Base-by-base conservation (phyloP, 306 rosid genomes). In the Rosa chinensis region DNA sequence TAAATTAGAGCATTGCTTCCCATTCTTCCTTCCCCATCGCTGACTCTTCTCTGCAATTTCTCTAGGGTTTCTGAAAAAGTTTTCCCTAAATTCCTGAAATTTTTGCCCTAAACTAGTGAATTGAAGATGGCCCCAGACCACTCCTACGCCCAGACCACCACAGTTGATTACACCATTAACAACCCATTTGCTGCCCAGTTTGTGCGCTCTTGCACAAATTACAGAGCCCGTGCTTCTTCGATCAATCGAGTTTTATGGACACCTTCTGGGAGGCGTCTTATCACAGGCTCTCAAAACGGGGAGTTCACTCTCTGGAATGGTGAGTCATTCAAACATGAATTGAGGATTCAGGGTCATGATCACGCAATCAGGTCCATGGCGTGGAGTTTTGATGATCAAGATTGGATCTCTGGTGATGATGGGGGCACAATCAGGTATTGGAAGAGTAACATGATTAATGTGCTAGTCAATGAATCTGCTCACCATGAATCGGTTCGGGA, bases 381-480 rank as follows among this genome's bases (percentile, higher is more conserved):
- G 49, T 94, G 98, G 98, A 94, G 98, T 86, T 97, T 92, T 86
- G 92, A 92, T 75, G 89, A 97, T 94, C 97, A 94, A 86, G 92
- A 92, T 83, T 94, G 97, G 97, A 94, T 94, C 83, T 94, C 98
- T 78, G 98, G 98, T 78, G 98, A 94, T 80, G 97, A 94, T 82
- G 98, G 98, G 45, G 98, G 98, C 14, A 85, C 98, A 35, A 92
- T 94, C 88, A 94, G 92, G 88, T 94, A 92, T 81, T 94, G 98
- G 98, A 97, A 94, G 89, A 92, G 89, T 87, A 94, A 94, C 89
- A 94, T 94, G 98, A 94, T 92, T 77, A 94, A 94, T 74, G 98
- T 94, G 66, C 91, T 92, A 83, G 97, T 93, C 58, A 92, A 90
- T 87, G 91, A 91, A 89, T 83, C 97, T 81, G 98, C 98, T 80